phyloP scores from a whole-genome alignment of 2,329 filamentous ascomycete species.

The Pseudomassariella vexata region DNA sequence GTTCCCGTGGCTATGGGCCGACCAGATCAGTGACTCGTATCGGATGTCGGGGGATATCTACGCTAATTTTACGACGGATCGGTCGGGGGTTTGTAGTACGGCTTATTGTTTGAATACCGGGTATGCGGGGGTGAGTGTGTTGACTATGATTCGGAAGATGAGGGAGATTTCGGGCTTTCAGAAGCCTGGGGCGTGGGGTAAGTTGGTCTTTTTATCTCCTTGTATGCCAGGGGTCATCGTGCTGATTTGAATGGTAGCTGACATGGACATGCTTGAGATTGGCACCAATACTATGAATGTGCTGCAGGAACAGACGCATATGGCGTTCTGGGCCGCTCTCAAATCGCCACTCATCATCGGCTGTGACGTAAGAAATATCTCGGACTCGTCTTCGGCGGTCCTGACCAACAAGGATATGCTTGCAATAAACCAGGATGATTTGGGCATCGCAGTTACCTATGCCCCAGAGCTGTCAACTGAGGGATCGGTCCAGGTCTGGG shows the following conservation, averaged over 20 bases:
- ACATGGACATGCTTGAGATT: constrained; percentile 38
- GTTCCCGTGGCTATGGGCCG: constrained; percentile 22
- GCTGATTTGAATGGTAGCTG: constrained; percentile 3
- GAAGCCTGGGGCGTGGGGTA: constrained; percentile 21
- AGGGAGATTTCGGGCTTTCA: constrained; percentile 25
- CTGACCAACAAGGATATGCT: constrained; percentile 31
- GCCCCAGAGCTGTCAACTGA: constrained; percentile 16
- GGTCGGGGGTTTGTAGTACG: constrained; percentile 18
- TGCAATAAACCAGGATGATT: constrained; percentile 29
- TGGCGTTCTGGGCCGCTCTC: constrained; percentile 38
- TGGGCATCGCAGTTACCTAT: constrained; percentile 20
- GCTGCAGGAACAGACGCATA: constrained; percentile 35
- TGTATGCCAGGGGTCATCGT: neutral
- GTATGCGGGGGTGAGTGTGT: constrained; percentile 23
- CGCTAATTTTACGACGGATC: constrained; percentile 16
- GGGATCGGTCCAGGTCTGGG: constrained; percentile 20
- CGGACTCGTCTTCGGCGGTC: constrained; percentile 25
- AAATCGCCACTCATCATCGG: constrained; percentile 39
- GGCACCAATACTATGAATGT: constrained; percentile 29
- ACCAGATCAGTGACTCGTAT: constrained; percentile 28
- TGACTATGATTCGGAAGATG: constrained; percentile 28
- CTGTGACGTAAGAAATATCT: constrained; percentile 27
- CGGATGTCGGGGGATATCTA: constrained; percentile 32
- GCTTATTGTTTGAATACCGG: constrained; percentile 28
- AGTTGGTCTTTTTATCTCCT: too few species aligned